Percentiles rank a stretch among this genome's conserved stretches.
Conservation (phyloP, 2,329 filamentous ascomycete genomes). For the Ophiostoma tasmaniense region DNA sequence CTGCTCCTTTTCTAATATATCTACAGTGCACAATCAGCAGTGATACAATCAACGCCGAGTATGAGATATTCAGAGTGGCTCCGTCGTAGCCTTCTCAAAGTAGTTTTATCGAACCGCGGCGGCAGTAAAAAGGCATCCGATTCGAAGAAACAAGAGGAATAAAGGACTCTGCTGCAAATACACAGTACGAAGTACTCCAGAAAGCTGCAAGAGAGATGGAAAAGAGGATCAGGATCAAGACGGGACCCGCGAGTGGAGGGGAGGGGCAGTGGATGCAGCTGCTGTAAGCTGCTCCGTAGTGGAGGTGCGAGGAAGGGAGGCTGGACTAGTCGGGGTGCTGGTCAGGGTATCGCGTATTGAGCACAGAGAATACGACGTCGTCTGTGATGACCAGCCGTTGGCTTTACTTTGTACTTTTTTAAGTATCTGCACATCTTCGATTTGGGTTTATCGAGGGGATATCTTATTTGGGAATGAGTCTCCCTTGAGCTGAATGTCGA, state of each 20-base stretch:
- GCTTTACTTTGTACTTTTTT: background rate
- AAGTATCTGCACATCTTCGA: background rate
- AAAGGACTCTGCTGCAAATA: background rate
- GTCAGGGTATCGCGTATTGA: background rate
- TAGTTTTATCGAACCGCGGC: background rate
- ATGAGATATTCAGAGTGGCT: background rate
- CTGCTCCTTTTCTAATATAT: background rate
- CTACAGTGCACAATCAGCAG: background rate
- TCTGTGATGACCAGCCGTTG: background rate
- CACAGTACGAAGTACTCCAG: too few relatives aligned
- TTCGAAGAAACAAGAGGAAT: background rate
- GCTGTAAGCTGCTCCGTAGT: background rate
- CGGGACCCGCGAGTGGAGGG: background rate
- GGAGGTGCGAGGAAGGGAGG: constrained; percentile 1
- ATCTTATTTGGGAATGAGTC: background rate
- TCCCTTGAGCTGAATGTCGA: background rate
- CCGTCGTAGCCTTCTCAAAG: background rate
- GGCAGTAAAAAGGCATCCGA: background rate
- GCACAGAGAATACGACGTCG: background rate
- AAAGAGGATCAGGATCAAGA: background rate
- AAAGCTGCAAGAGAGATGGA: background rate
- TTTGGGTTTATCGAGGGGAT: background rate
- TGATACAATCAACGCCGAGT: background rate
- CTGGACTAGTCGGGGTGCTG: background rate
- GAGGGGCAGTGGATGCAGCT: background rate